phyloP scores from a whole-genome alignment of 2,329 filamentous ascomycete species.

The Pseudopithomyces maydicus region DNA sequence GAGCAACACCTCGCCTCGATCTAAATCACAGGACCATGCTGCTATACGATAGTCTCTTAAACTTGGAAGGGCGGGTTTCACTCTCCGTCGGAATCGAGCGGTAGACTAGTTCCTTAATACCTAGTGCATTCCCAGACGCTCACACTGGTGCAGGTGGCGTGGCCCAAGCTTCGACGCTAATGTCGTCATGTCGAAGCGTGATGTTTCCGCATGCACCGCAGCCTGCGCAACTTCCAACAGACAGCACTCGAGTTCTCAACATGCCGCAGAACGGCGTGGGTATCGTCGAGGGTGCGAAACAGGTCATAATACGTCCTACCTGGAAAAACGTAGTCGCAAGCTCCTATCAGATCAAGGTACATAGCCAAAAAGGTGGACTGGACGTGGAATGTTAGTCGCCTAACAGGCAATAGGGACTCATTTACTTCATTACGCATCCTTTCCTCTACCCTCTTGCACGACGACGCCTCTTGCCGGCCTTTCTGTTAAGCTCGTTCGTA shows the following conservation, averaged over 20 bases:
- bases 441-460: constrained; percentile 83
- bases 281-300: constrained; percentile 25
- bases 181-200: constrained; percentile 7
- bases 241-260: constrained; percentile 21
- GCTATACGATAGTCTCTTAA: neutral
- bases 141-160: neutral
- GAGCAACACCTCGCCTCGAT: too few species aligned
- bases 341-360: constrained; percentile 40
- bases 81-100: constrained; percentile 6
- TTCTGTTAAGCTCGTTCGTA: constrained; percentile 80
- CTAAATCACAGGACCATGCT: too few species aligned
- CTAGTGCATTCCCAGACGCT: neutral
- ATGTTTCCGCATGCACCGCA: neutral
- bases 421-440: constrained; percentile 77
- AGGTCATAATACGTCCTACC: constrained; percentile 35
- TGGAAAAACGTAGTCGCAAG: constrained; percentile 31
- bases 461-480: constrained; percentile 77
- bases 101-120: neutral
- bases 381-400: neutral
- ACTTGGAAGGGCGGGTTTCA: neutral
- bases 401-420: constrained; percentile 65
- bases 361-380: neutral
- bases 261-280: constrained; percentile 38
- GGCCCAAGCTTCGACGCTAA: constrained; percentile 13
- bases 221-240: constrained; percentile 17